Evolutionary conservation across 2,329 filamentous ascomycete species (phyloP).

Genomic region (Aspergillus intermedius): DNA sequence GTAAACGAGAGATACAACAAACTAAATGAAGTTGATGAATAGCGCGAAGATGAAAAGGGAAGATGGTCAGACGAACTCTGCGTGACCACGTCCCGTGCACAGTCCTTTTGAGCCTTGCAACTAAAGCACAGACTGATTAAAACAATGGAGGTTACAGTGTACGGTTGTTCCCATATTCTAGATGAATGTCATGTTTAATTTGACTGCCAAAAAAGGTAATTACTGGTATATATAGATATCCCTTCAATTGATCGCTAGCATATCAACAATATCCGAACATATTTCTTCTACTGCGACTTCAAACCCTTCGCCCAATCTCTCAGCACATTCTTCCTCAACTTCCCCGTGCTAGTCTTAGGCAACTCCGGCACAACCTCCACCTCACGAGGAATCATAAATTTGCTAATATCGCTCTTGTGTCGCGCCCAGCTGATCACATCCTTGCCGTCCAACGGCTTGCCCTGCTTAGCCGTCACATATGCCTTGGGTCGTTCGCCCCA

Average conservation of each 20-base stretch:
- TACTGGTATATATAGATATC: too few species aligned
- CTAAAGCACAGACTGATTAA: too few species aligned
- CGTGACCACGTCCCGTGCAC: not conserved
- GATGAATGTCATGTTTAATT: too few species aligned
- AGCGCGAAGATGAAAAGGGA: constrained; percentile 2
- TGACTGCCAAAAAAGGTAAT: too few species aligned
- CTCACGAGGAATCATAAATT: constrained; percentile 76
- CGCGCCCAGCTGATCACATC: constrained; percentile 84
- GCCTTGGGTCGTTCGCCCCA: constrained; percentile 98
- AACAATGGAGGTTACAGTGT: too few species aligned
- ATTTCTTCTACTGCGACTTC: constrained; percentile 13
- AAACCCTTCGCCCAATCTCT: constrained; percentile 71
- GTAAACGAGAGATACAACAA: not conserved
- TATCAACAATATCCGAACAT: not conserved
- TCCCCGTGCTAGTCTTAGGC: constrained; percentile 95
- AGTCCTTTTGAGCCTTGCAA: not conserved
- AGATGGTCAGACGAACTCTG: not conserved
- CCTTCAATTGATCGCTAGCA: not conserved
- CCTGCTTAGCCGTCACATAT: constrained; percentile 72
- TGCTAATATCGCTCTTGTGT: constrained; percentile 70
- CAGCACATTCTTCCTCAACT: constrained; percentile 90
- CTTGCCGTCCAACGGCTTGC: constrained; percentile 53
- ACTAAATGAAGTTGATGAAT: not conserved
- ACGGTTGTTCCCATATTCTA: too few species aligned
- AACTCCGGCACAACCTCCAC: constrained; percentile 77